phyloP scores from a whole-genome alignment of 768 basidiomycete genomes.

The Paxillus ammoniavirescens region DNA sequence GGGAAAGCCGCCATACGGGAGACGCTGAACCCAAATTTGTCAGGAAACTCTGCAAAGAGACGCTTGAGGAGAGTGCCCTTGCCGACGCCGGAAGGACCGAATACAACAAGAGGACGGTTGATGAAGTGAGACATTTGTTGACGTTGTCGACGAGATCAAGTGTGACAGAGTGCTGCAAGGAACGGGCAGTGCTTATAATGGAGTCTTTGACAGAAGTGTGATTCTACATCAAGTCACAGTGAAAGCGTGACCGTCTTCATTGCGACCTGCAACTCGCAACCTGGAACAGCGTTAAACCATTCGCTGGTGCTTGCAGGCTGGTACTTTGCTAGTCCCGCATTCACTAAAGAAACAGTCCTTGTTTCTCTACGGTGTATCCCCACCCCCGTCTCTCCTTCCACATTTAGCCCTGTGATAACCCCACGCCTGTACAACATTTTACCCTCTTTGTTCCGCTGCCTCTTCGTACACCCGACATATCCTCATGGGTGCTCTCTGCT shows the following conservation, averaged over 20 bases:
- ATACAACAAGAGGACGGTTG: conserved; percentile 72
- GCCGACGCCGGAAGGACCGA: conserved; percentile 91
- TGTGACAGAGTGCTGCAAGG: not conserved
- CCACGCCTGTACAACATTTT: not conserved
- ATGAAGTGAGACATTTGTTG: conserved; percentile 5
- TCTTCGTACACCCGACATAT: not conserved
- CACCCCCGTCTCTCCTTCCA: not conserved
- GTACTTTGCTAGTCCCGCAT: no score
- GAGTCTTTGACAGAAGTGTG: no score
- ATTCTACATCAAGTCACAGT: not conserved
- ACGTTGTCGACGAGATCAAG: not conserved
- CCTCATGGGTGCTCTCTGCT: conserved; percentile 77
- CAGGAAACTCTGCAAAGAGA: conserved; percentile 78
- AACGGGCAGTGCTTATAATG: no score
- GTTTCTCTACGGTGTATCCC: not conserved
- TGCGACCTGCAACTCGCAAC: no score
- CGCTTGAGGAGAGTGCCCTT: conserved; percentile 87
- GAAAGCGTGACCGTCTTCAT: not conserved
- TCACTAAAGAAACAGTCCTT: no score
- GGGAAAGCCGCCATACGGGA: conserved; percentile 61
- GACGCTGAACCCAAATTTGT: conserved; percentile 89
- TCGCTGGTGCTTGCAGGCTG: not conserved
- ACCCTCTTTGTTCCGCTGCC: conserved; percentile 3
- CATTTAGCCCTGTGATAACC: not conserved
- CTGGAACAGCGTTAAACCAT: no score